Base-by-base conservation (phyloP, 345 rosid genomes). In the Salix suchowensis region DNA sequence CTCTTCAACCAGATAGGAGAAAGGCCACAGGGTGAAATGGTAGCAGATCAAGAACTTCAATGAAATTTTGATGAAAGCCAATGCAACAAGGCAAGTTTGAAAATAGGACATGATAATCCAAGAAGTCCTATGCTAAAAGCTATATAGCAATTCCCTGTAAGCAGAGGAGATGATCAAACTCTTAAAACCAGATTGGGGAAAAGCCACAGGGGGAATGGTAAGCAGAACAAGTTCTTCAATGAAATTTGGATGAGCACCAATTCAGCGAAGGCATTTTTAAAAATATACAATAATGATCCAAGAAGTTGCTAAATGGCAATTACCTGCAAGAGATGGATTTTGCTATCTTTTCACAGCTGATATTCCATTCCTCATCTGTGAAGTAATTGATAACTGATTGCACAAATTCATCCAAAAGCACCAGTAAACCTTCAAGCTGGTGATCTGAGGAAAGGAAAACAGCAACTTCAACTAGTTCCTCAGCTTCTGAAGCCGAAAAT, bases 351-450 rank as follows among this genome's bases (percentile, higher is more conserved):
- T 80, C 84, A 84, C 89, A 89, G 78, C 94, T 87, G 78, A 72
- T 81, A 67, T 24, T 82, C 99, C 99, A 96, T 81, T 93, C 94
- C 74, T 82, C 85, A n/a, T 91, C 92, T 68, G 88, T 86, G 48
- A 93, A 91, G 76, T 84, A 89, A 80, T 74, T 83, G 66, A 89
- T 71, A 80, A 85, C 80, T 50, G 91, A 90, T 60, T 55, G 71
- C 83, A 91, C 36, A 74, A 91, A 86, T 60, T 90, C 85, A 61
- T 82, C 74, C 71, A 93, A 68, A 52, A 85, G 87, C 70, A 80
- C 80, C 3, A 86, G 88, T 67, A 91, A 85, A 60, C 94, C 96
- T 77, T 82, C 88, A 82, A 93, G 88, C 72, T 71, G 85, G 52
- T 92, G 89, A 73, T 93, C 98, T 76, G 93, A 80, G 74, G 77